Evolutionary conservation across 345 rosid genomes (phyloP).

Genomic region (Leavenworthia alabamica): DNA sequence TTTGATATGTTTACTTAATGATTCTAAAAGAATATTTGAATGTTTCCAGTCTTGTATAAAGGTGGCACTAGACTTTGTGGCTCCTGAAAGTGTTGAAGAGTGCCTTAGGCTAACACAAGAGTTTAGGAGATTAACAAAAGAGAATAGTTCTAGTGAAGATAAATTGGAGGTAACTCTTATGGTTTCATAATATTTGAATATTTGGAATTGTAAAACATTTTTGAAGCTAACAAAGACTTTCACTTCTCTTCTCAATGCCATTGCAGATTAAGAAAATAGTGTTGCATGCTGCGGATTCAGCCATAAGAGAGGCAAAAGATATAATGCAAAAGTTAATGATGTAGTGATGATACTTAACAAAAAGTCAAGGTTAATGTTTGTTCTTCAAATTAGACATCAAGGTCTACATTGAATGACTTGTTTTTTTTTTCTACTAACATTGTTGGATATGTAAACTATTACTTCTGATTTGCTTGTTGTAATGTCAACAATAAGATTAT

Average conservation of each 20-base stretch:
- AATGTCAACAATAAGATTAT: background rate
- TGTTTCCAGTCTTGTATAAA: conserved; percentile 57
- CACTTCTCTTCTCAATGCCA: background rate
- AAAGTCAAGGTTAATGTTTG: background rate
- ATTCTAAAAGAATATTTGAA: background rate
- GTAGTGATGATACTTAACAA: conserved; percentile 4
- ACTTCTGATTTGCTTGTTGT: background rate
- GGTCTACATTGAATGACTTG: too few species aligned
- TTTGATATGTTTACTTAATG: conserved; percentile 8
- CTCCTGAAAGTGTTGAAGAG: conserved; percentile 56
- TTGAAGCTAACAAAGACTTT: background rate
- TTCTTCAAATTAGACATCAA: background rate
- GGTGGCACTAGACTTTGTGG: conserved; percentile 61
- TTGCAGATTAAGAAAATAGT: conserved; percentile 26
- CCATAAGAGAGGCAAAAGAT: conserved; percentile 20
- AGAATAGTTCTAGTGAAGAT: conserved; percentile 50
- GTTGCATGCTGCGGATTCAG: conserved; percentile 29
- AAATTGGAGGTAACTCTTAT: conserved; percentile 65
- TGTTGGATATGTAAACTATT: background rate
- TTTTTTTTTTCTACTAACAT: too few species aligned
- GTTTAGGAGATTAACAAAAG: conserved; percentile 48
- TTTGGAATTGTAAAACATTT: too few species aligned
- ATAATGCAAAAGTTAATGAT: conserved; percentile 7
- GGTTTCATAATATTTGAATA: too few species aligned
- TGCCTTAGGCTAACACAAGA: conserved; percentile 56